Percentiles rank a stretch among this genome's conserved stretches.
These are phyloP conservation scores for Alternaria viburni DNA, from an alignment of 2,329 filamentous ascomycete species.

Conservation along the genomic window DNA sequence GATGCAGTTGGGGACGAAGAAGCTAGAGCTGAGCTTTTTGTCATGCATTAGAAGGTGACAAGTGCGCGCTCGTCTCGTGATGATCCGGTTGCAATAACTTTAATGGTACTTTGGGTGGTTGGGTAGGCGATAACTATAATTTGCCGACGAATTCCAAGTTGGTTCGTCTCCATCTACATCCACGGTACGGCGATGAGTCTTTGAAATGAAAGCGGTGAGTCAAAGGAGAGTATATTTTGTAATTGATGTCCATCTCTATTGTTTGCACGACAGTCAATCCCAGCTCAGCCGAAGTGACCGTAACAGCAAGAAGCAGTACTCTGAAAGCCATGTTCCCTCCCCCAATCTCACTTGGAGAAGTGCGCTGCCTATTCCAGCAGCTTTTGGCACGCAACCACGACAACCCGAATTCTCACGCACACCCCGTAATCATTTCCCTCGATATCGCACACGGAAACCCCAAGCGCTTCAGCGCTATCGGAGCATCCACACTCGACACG, in stretches of 20 bases:
- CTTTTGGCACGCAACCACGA: background rate
- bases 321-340: background rate
- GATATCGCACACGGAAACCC: constrained; percentile 9
- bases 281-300: background rate
- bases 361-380: background rate
- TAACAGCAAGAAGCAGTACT: background rate
- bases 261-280: background rate
- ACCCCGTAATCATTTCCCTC: constrained; percentile 12
- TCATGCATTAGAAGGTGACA: no score
- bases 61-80: no score
- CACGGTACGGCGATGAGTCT: no score
- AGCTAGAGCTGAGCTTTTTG: no score
- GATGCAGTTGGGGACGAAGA: no score
- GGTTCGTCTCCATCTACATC: no score
- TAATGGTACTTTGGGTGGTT: no score
- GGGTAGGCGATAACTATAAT: no score
- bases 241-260: background rate
- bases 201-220: background rate
- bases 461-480: constrained; percentile 9
- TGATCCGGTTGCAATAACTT: background rate
- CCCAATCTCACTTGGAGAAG: background rate
- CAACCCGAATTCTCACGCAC: background rate
- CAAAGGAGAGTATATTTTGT: background rate
- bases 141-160: no score
- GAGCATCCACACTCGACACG: constrained; percentile 7